Evolutionary conservation across 176 grass and related monocot genomes (phyloP).

Genomic region (Aegilops speltoides): DNA sequence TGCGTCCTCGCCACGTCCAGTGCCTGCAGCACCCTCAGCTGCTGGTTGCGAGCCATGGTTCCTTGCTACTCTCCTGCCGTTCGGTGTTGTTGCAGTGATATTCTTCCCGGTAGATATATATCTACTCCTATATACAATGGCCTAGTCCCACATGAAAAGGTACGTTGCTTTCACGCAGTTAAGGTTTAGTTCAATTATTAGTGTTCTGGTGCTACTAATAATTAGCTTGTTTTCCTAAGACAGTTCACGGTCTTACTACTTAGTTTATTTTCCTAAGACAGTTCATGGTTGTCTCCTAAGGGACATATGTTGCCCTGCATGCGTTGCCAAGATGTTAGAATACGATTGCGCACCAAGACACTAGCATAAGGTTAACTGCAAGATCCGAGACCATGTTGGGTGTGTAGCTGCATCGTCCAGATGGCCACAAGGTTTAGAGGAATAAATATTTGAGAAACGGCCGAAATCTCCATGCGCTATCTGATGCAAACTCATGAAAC

Average conservation of each 20-base stretch:
- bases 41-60: slow-evolving; percentile 5
- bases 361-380: neutral
- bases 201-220: neutral
- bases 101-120: too few relatives aligned
- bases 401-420: neutral
- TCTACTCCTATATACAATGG: too few relatives aligned
- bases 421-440: too few relatives aligned
- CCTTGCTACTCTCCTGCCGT: neutral
- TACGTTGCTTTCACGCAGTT: neutral
- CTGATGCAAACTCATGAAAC: too few relatives aligned
- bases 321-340: neutral
- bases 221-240: neutral
- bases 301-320: neutral
- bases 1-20: slow-evolving; percentile 58
- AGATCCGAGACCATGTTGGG: neutral
- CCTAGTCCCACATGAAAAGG: neutral
- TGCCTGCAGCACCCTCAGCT: slow-evolving; percentile 42
- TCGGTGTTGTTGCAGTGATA: neutral
- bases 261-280: neutral
- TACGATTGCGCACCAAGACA: neutral
- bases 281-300: neutral
- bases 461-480: too few relatives aligned
- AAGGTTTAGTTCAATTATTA: neutral
- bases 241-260: too few relatives aligned
- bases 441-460: too few relatives aligned